Percentiles rank a stretch among this genome's conserved stretches.
Evolutionary conservation across 2,329 filamentous ascomycete species (phyloP).

Genomic region (Fusarium chuoi): DNA sequence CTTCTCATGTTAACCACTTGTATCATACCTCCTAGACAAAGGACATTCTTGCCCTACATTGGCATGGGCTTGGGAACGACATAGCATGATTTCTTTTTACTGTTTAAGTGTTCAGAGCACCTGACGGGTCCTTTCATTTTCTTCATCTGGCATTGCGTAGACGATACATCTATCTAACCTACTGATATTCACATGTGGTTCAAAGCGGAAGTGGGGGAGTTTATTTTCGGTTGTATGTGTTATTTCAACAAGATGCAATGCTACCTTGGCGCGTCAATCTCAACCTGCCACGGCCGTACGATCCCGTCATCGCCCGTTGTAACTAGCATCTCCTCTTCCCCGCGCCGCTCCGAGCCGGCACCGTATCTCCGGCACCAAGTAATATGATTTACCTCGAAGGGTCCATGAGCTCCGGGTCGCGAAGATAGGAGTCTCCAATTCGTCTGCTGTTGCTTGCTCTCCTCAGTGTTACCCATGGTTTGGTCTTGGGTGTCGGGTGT

Average conservation of each 20-base stretch:
- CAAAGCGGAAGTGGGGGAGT: neutral
- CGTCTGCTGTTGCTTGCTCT: constrained; percentile 36
- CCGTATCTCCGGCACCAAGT: constrained; percentile 87
- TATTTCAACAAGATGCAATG: constrained; percentile 8
- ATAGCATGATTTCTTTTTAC: constrained; percentile 37
- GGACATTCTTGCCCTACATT: constrained; percentile 40
- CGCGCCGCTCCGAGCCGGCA: constrained; percentile 62
- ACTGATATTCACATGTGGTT: neutral
- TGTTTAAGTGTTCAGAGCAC: constrained; percentile 23
- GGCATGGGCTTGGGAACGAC: constrained; percentile 41
- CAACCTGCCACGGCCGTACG: constrained; percentile 83
- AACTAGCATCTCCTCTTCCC: constrained; percentile 83
- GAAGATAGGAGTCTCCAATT: constrained; percentile 78
- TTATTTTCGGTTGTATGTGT: constrained; percentile 3
- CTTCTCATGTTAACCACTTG: constrained; percentile 48
- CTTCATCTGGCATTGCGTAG: neutral
- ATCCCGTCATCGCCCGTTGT: constrained; percentile 93
- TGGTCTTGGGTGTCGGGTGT: constrained; percentile 42
- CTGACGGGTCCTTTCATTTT: neutral
- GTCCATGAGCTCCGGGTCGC: constrained; percentile 82
- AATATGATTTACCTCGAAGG: constrained; percentile 94
- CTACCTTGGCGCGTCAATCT: constrained; percentile 27
- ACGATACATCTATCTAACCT: neutral
- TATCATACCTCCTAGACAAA: constrained; percentile 49
- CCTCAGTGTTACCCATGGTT: constrained; percentile 37